Base-by-base conservation (phyloP, 78 protist species). In the Diacronema lutheri region DNA sequence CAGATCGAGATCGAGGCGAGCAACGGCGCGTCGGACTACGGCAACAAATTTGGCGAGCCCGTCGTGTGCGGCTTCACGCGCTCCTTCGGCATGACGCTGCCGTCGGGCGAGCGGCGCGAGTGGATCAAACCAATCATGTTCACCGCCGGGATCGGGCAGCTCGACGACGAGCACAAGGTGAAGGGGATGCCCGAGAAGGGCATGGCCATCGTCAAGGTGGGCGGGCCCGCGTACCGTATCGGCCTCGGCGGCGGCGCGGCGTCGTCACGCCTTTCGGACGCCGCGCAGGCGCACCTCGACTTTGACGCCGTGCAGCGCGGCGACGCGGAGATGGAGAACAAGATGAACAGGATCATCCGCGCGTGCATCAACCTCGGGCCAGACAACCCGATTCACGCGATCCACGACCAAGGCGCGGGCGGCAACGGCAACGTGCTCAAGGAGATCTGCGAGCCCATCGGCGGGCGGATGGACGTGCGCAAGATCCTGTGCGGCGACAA, bases 191-290 rank as follows among this genome's bases (percentile, higher is more conserved):
- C 84, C 13, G 88, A 88, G 44, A 65, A 40, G 16, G 97, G 97
- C 87, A 86, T 87, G 92, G 55, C 38, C 33, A 85, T 96, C 33
- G 94, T 94, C 58, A 93, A 92, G 88, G 77, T 95, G 55, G 98
- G 98, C n/a, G 98, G 98, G 25, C 98, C 98, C 10, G 95, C 96
- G 23, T 93, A 89, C 80, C 95, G 95, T 41, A 96, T 94, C 81
- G 90, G 89, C 55, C 79, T 95, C 87, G 98, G 98, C 40, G 98
- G 98, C 38, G 98, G 98, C 29, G 94, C 97, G 9, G 98, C 98
- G 0, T 86, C 93, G 6, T 89, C 94, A 12, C 50, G 50, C 50
- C 16, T 83, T n/a, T 87, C 86, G 65, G 95, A 93, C 77, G 95
- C 79, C 40, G 84, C 84, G 41, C 69, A 89, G 35, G 78, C 62